phyloP scores from a whole-genome alignment of 225 moss, liverwort and hornwort genomes.

The Takakia lepidozioides region DNA sequence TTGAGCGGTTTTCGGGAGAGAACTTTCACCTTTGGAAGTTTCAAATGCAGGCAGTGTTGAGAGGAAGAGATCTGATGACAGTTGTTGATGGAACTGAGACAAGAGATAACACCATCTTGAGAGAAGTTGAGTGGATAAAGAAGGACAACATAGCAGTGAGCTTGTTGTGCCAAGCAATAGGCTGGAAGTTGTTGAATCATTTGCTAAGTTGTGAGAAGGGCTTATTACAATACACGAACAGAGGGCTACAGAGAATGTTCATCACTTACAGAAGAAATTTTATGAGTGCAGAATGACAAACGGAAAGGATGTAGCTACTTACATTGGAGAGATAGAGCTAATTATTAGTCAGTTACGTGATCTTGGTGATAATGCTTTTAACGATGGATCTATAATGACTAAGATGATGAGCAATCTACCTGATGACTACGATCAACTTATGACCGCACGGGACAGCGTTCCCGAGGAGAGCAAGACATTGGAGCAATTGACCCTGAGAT shows the following conservation, averaged over 20 bases:
- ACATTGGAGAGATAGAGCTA: not conserved
- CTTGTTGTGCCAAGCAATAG: not conserved
- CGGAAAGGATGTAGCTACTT: not conserved
- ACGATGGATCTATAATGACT: not conserved
- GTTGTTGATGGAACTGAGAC: not conserved
- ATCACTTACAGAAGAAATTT: not conserved
- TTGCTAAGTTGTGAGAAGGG: not conserved
- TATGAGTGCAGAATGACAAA: slow-evolving; percentile 1
- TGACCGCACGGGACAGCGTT: not conserved
- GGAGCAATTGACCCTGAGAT: not conserved
- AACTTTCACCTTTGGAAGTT: too few species aligned
- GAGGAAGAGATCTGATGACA: not conserved
- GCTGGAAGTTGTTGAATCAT: not conserved
- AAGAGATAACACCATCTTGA: not conserved
- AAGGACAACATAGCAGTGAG: not conserved
- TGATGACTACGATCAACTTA: too few species aligned
- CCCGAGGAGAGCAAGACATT: not conserved
- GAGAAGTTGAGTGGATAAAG: not conserved
- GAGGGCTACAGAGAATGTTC: not conserved
- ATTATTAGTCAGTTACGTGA: not conserved
- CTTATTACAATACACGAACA: not conserved
- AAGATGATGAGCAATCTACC: too few species aligned
- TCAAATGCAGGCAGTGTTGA: too few species aligned
- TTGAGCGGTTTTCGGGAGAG: not conserved
- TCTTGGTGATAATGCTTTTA: not conserved